A percentile compares a stretch with the other conserved stretches of the same genome.
phyloP scores from a whole-genome alignment of 1,284 basidiomycete species.

The Trametes hirsuta region DNA sequence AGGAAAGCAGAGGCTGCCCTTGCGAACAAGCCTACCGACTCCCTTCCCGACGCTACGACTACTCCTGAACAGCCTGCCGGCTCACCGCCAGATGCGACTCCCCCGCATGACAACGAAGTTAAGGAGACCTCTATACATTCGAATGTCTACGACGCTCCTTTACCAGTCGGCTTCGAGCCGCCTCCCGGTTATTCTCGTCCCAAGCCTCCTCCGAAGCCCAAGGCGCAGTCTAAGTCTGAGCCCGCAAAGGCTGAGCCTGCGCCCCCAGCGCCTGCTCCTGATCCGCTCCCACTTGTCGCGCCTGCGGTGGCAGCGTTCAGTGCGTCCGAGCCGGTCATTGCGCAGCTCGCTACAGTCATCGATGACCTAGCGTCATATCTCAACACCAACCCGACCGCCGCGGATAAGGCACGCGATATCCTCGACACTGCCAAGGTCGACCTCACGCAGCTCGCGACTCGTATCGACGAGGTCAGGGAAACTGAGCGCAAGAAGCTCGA shows the following conservation, averaged over 20 bases:
- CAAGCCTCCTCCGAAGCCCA: conserved; percentile 39
- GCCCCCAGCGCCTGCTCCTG: conserved; percentile 34
- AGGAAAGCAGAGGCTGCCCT: conserved; percentile 72
- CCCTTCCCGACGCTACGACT: conserved; percentile 37
- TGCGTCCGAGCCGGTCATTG: conserved; percentile 84
- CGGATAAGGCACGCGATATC: conserved; percentile 69
- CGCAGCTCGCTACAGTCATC: conserved; percentile 92
- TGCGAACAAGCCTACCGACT: conserved; percentile 43
- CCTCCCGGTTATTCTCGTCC: conserved; percentile 83
- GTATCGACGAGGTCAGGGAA: conserved; percentile 83
- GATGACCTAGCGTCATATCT: conserved; percentile 90
- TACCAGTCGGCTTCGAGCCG: conserved; percentile 90
- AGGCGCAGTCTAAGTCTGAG: conserved; percentile 30
- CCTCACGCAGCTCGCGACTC: conserved; percentile 76
- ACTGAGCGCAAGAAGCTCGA: conserved; percentile 82
- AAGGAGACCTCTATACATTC: conserved; percentile 35
- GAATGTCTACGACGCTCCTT: conserved; percentile 68
- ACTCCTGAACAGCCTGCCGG: conserved; percentile 37
- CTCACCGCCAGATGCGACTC: conserved; percentile 32
- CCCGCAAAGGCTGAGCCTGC: conserved; percentile 35
- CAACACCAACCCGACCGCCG: conserved; percentile 70
- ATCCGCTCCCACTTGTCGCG: conserved; percentile 77
- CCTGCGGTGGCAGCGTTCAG: conserved; percentile 79
- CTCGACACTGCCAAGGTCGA: conserved; percentile 82
- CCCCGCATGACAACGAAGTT: conserved; percentile 23